phyloP scores from a whole-genome alignment of 805 yeast genomes.

The Candida endomychidarum region DNA sequence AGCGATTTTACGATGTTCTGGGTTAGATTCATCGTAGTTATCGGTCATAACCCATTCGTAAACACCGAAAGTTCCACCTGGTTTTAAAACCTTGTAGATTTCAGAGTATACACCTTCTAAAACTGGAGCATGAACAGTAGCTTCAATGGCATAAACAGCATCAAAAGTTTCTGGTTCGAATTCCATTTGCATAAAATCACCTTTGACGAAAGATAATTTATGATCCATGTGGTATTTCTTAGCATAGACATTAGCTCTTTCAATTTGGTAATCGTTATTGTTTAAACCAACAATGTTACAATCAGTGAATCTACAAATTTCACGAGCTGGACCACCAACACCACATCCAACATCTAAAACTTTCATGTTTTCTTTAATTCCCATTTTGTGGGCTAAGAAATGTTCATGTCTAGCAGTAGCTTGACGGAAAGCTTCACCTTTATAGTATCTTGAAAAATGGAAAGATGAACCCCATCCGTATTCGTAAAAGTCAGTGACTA shows the following conservation, averaged over 20 bases:
- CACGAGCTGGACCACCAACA: constrained; percentile 99
- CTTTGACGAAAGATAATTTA: constrained; percentile 85
- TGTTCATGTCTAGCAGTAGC: constrained; percentile 98
- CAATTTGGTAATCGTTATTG: constrained; percentile 96
- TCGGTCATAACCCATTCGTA: constrained; percentile 99
- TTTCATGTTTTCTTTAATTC: constrained; percentile 72
- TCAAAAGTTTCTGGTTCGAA: constrained; percentile 88
- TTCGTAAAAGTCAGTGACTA: constrained; percentile 97
- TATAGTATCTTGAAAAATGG: constrained; percentile 93
- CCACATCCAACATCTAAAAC: constrained; percentile 99
- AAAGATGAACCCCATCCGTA: constrained; percentile 99
- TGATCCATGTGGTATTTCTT: constrained; percentile 60
- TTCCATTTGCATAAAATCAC: constrained; percentile 99
- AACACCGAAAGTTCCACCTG: constrained; percentile 97
- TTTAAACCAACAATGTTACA: constrained; percentile 86
- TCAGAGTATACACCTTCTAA: constrained; percentile 94
- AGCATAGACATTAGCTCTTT: constrained; percentile 84
- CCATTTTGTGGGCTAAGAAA: constrained; percentile 85
- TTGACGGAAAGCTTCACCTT: constrained; percentile 90
- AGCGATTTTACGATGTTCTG: constrained; percentile 89
- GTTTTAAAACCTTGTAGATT: constrained; percentile 92
- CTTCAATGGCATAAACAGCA: constrained; percentile 97
- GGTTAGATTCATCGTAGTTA: constrained; percentile 79
- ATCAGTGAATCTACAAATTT: constrained; percentile 88
- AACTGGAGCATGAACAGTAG: constrained; percentile 96